A percentile compares a stretch with the other conserved stretches of the same genome.
Evolutionary conservation across 805 yeast species (phyloP).

Genomic region (Metschnikowia picachoensis): DNA sequence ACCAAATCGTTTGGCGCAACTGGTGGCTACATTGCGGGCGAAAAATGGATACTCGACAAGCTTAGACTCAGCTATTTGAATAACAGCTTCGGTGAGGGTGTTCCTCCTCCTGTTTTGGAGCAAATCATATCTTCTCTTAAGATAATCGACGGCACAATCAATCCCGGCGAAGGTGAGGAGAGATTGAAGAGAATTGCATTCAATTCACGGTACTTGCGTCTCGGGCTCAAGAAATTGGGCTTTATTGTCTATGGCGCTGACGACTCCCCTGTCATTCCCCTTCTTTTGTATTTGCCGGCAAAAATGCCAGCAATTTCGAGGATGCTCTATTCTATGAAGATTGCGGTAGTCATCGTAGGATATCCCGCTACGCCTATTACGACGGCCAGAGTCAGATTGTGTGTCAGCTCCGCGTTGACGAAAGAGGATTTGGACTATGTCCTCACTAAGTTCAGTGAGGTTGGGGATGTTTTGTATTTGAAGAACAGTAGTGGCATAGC

Average conservation of each 20-base stretch:
- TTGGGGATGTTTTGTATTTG: conserved; percentile 73
- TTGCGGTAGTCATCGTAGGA: conserved; percentile 95
- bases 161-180: conserved; percentile 91
- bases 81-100: conserved; percentile 74
- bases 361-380: conserved; percentile 96
- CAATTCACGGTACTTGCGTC: conserved; percentile 87
- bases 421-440: conserved; percentile 89
- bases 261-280: conserved; percentile 94
- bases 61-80: conserved; percentile 71
- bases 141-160: conserved; percentile 74
- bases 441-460: conserved; percentile 63
- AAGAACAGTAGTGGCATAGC: conserved; percentile 77
- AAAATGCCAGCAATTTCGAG: conserved; percentile 93
- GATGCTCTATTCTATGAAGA: conserved; percentile 68
- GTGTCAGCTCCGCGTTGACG: conserved; percentile 88
- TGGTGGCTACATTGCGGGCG: conserved; percentile 94
- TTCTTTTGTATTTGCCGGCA: conserved; percentile 82
- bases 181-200: conserved; percentile 91
- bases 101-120: conserved; percentile 85
- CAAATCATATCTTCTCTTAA: conserved; percentile 80
- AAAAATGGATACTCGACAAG: conserved; percentile 63
- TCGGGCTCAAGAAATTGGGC: conserved; percentile 88
- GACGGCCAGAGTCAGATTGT: conserved; percentile 85
- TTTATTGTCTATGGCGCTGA: conserved; percentile 93
- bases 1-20: conserved; percentile 98